A percentile compares a stretch with the other conserved stretches of the same genome.
Conservation (phyloP, 371 early-diverging fungal genomes). For the Mucor indicus region DNA sequence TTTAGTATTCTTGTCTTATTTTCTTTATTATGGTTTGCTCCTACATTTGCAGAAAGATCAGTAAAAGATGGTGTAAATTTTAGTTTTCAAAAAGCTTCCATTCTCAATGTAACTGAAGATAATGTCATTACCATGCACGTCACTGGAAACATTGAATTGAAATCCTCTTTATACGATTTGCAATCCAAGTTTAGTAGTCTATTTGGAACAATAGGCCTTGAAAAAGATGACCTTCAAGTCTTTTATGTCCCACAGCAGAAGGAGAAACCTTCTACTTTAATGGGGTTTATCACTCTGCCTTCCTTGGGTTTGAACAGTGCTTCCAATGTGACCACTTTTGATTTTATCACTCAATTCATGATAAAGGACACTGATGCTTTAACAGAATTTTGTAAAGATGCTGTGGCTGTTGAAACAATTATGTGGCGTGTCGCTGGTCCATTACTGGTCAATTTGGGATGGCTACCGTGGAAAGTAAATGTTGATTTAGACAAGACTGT, state of each 20-base stretch:
- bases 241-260: conserved; percentile 3
- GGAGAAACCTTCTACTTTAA: neutral
- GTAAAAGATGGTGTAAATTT: conserved; percentile 31
- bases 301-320: conserved; percentile 15
- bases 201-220: conserved; percentile 30
- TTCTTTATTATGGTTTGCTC: conserved; percentile 31
- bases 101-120: conserved; percentile 29
- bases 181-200: conserved; percentile 17
- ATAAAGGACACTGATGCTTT: conserved; percentile 33
- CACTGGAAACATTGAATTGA: conserved; percentile 27
- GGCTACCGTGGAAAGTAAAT: conserved; percentile 23
- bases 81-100: conserved; percentile 31
- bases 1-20: conserved; percentile 2
- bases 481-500: conserved; percentile 31
- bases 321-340: conserved; percentile 26
- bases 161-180: conserved; percentile 18
- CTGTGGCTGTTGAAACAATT: conserved; percentile 29
- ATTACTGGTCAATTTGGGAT: conserved; percentile 24
- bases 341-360: conserved; percentile 37
- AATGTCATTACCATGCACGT: conserved; percentile 40
- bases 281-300: conserved; percentile 40
- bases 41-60: conserved; percentile 45
- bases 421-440: conserved; percentile 37
- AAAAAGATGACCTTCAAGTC: conserved; percentile 15
- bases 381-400: conserved; percentile 38